Conservation (phyloP, 2,329 filamentous ascomycete species). For the Claviceps monticola region DNA sequence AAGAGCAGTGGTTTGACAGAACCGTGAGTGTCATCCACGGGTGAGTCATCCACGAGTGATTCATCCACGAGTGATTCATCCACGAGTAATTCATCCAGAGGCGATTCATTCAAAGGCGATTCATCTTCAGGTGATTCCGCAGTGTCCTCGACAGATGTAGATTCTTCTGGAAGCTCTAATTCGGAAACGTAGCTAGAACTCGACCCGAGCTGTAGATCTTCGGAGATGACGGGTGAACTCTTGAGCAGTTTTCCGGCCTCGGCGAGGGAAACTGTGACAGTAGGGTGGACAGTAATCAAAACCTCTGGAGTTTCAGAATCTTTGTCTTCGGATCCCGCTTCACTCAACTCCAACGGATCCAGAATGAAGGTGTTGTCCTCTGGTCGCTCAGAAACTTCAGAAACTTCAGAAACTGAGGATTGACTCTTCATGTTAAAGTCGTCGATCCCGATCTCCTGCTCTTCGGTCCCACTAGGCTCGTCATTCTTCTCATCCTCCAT, state of each 20-base stretch:
- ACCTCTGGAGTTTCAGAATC: background rate
- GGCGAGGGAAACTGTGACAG: background rate
- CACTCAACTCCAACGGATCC: background rate
- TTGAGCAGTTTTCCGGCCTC: background rate
- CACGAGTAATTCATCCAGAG: no score
- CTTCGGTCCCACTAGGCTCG: background rate
- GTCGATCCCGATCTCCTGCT: slow-evolving; percentile 4
- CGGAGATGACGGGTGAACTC: background rate
- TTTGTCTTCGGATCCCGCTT: background rate
- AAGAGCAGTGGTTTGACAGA: slow-evolving; percentile 27
- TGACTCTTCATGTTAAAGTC: background rate
- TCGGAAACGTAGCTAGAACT: background rate
- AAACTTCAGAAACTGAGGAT: background rate
- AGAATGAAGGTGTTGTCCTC: background rate
- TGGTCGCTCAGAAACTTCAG: background rate
- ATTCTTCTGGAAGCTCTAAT: background rate
- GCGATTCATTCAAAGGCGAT: no score
- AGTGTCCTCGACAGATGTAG: background rate
- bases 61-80: no score
- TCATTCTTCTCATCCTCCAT: slow-evolving; percentile 10
- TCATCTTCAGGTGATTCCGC: background rate
- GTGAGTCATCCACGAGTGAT: no score
- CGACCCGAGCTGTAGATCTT: background rate
- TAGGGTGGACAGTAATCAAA: background rate
- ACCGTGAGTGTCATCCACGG: slow-evolving; percentile 11